Evolutionary conservation across 768 basidiomycete species (phyloP).

Genomic region (Piloderma croceum): DNA sequence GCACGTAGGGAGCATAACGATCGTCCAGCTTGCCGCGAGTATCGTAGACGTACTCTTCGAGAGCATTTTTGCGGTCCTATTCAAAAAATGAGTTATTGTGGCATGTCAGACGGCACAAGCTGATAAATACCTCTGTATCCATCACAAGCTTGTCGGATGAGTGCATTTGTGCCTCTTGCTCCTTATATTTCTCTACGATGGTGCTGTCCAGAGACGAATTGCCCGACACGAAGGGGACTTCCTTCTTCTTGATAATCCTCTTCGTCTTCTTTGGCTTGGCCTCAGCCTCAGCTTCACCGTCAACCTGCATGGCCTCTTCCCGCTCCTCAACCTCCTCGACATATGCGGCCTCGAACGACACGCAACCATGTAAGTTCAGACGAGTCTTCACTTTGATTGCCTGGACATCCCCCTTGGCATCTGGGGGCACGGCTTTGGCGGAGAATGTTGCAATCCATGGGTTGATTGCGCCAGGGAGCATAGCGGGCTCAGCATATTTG

Average conservation of each 20-base stretch:
- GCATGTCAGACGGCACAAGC: background rate
- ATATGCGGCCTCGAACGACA: slow-evolving; percentile 84
- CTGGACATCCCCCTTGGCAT: slow-evolving; percentile 65
- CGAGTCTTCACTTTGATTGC: slow-evolving; percentile 89
- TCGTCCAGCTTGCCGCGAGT: slow-evolving; percentile 89
- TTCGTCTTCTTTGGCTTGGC: slow-evolving; percentile 91
- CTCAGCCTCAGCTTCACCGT: slow-evolving; percentile 43
- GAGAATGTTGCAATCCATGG: slow-evolving; percentile 81
- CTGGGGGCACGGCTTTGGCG: slow-evolving; percentile 72
- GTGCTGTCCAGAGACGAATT: slow-evolving; percentile 60
- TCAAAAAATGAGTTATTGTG: background rate
- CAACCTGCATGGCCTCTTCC: slow-evolving; percentile 53
- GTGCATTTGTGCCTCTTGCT: slow-evolving; percentile 86
- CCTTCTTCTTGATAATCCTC: slow-evolving; percentile 77
- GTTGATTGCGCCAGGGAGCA: slow-evolving; percentile 74
- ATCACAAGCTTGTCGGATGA: slow-evolving; percentile 90
- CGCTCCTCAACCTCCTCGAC: slow-evolving; percentile 77
- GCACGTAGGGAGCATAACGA: slow-evolving; percentile 72
- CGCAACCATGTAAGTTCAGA: slow-evolving; percentile 78
- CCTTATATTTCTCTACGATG: slow-evolving; percentile 59
- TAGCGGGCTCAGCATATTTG: slow-evolving; percentile 64
- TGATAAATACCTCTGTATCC: slow-evolving; percentile 82
- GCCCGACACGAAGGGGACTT: slow-evolving; percentile 66
- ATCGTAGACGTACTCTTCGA: slow-evolving; percentile 99
- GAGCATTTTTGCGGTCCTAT: slow-evolving; percentile 95